phyloP scores from a whole-genome alignment of 2,329 filamentous ascomycete genomes.

The Cryphonectria parasitica region DNA sequence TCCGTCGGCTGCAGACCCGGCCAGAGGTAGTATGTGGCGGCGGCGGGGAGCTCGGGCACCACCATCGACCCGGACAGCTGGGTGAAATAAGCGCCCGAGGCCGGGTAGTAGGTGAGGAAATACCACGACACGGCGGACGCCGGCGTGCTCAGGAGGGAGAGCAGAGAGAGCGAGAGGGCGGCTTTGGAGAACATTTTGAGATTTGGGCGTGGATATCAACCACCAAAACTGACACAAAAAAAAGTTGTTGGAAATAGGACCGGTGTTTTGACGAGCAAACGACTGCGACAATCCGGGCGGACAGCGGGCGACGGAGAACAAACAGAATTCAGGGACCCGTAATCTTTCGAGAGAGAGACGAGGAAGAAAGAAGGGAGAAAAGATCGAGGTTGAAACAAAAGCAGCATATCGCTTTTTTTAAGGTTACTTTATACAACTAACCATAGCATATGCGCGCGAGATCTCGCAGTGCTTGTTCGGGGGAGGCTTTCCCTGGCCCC shows the following conservation, averaged over 20 bases:
- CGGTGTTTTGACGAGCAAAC: neutral
- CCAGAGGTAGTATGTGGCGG: constrained; percentile 47
- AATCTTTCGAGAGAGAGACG: neutral
- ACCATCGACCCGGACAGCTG: constrained; percentile 39
- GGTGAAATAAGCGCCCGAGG: constrained; percentile 41
- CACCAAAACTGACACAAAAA: neutral
- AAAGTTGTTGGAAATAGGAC: neutral
- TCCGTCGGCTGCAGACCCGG: constrained; percentile 46
- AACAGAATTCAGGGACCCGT: neutral
- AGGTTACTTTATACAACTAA: constrained; percentile 7
- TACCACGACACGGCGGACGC: constrained; percentile 40
- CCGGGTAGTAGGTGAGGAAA: constrained; percentile 40
- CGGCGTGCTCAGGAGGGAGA: constrained; percentile 35
- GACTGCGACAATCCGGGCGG: neutral
- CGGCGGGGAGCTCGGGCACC: constrained; percentile 37
- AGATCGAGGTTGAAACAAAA: neutral
- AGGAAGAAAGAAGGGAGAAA: neutral
- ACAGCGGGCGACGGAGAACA: neutral
- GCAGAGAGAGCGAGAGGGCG: constrained; percentile 23
- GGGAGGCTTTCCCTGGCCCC: neutral
- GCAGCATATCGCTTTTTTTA: neutral
- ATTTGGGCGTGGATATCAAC: neutral
- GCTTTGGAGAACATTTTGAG: constrained; percentile 28
- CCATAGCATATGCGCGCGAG: neutral
- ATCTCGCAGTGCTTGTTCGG: neutral